Percentiles rank a stretch among this genome's conserved stretches.
These are phyloP conservation scores for Xylaria multiplex DNA, from an alignment of 2,329 filamentous ascomycete genomes.

Conservation along the genomic window DNA sequence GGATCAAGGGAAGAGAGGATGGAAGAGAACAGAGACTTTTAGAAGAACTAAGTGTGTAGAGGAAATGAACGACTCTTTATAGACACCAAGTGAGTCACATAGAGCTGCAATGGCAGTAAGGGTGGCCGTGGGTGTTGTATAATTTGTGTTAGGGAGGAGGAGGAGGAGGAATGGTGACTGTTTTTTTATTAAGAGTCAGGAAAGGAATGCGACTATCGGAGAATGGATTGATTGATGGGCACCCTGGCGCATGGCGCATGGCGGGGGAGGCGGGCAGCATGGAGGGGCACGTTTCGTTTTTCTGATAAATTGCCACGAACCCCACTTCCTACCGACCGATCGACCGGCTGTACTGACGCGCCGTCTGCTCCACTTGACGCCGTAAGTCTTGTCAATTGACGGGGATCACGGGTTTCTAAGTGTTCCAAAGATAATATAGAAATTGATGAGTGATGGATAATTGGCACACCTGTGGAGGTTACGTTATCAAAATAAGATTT, in stretches of 20 bases:
- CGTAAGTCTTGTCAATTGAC: neutral
- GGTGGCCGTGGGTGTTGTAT: neutral
- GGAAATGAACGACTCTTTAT: slow-evolving; percentile 19
- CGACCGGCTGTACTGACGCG: neutral
- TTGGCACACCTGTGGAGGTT: too few species aligned
- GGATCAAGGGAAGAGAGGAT: neutral
- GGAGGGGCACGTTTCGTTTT: slow-evolving; percentile 32
- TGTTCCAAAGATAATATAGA: too few species aligned
- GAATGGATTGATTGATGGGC: neutral
- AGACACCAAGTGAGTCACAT: slow-evolving; percentile 28
- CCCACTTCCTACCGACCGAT: slow-evolving; percentile 20
- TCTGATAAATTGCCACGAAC: slow-evolving; percentile 32
- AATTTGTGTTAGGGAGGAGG: neutral
- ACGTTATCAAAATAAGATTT: too few species aligned
- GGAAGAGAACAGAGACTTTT: neutral
- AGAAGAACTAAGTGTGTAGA: neutral
- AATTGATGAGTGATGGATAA: too few species aligned
- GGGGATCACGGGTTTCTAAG: too few species aligned
- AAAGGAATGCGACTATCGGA: slow-evolving; percentile 32
- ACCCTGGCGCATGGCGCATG: neutral
- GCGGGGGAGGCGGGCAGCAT: slow-evolving; percentile 2
- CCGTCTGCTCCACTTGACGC: slow-evolving; percentile 7
- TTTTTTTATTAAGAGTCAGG: slow-evolving; percentile 13
- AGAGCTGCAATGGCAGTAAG: neutral
- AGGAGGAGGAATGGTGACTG: slow-evolving; percentile 22